Percentiles rank a stretch among this genome's conserved stretches.
These are phyloP conservation scores for Lachnellula suecica DNA, from an alignment of 2,329 filamentous ascomycete genomes.

Conservation along the genomic window DNA sequence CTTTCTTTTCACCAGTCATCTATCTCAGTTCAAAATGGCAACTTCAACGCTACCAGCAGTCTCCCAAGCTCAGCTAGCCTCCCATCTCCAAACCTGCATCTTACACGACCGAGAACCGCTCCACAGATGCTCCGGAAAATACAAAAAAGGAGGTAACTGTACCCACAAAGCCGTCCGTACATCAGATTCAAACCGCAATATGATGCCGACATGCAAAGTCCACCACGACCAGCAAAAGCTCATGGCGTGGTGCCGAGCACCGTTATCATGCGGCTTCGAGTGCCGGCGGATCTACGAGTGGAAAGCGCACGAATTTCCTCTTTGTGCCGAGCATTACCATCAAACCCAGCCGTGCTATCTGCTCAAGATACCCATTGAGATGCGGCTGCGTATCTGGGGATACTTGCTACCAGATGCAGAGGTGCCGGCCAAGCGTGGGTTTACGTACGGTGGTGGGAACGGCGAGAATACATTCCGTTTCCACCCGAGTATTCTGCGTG, in stretches of 20 bases:
- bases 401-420: slow-evolving; percentile 11
- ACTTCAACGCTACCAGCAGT: too few species aligned
- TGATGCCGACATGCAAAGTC: slow-evolving; percentile 15
- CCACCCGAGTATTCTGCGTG: slow-evolving; percentile 8
- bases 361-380: slow-evolving; percentile 16
- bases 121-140: slow-evolving; percentile 10
- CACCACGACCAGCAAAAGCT: slow-evolving; percentile 10
- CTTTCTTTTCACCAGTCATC: too few species aligned
- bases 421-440: slow-evolving; percentile 13
- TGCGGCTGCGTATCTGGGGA: slow-evolving; percentile 16
- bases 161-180: slow-evolving; percentile 6
- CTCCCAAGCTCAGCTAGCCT: not conserved
- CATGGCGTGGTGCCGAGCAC: slow-evolving; percentile 8
- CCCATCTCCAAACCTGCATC: slow-evolving; percentile 1
- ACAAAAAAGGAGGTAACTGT: slow-evolving; percentile 12
- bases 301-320: slow-evolving; percentile 13
- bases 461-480: not conserved
- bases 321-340: slow-evolving; percentile 12
- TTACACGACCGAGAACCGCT: slow-evolving; percentile 1
- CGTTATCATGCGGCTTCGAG: slow-evolving; percentile 13
- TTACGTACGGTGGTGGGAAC: not conserved
- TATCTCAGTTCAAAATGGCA: too few species aligned
- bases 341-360: slow-evolving; percentile 13
- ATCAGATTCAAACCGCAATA: not conserved
- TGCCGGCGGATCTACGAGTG: slow-evolving; percentile 15